Evolutionary conservation across 768 basidiomycete genomes (phyloP).

Genomic region (Tubosaeta brunneosetosa): DNA sequence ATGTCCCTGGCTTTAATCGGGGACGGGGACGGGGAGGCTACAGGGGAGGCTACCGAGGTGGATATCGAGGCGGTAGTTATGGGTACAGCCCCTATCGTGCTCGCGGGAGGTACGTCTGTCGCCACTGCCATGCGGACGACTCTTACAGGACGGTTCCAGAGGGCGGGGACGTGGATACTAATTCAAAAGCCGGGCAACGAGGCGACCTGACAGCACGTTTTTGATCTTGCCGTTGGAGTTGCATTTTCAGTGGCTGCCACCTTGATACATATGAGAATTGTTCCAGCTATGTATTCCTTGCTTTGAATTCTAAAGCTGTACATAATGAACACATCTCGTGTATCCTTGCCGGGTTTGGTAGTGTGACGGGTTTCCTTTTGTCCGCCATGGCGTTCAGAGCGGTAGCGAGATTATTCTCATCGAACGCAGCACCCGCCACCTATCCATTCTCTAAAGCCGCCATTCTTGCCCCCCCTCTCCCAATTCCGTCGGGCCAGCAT

Average conservation of each 20-base stretch:
- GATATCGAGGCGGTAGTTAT: slow-evolving; percentile 50
- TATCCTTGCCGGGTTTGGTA: slow-evolving; percentile 16
- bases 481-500: slow-evolving; percentile 33
- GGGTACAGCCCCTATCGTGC: slow-evolving; percentile 54
- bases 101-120: slow-evolving; percentile 64
- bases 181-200: slow-evolving; percentile 22
- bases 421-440: slow-evolving; percentile 5
- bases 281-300: slow-evolving; percentile 24
- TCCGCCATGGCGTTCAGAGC: slow-evolving; percentile 11
- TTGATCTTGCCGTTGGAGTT: slow-evolving; percentile 3
- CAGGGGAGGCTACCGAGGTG: slow-evolving; percentile 58
- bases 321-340: slow-evolving; percentile 20
- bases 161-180: slow-evolving; percentile 71
- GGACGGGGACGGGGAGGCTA: slow-evolving; percentile 74
- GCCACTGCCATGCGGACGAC: slow-evolving; percentile 7
- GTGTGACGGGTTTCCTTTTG: not conserved
- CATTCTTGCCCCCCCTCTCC: slow-evolving; percentile 45
- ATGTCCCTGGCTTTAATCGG: slow-evolving; percentile 87
- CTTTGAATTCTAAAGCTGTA: slow-evolving; percentile 27
- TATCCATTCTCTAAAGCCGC: slow-evolving; percentile 78
- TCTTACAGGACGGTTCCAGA: slow-evolving; percentile 33
- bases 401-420: slow-evolving; percentile 24
- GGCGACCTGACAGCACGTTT: slow-evolving; percentile 10
- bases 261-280: slow-evolving; percentile 18
- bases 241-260: slow-evolving; percentile 6